phyloP scores from a whole-genome alignment of 768 basidiomycete genomes.

The Phlegmacium glaucopus region DNA sequence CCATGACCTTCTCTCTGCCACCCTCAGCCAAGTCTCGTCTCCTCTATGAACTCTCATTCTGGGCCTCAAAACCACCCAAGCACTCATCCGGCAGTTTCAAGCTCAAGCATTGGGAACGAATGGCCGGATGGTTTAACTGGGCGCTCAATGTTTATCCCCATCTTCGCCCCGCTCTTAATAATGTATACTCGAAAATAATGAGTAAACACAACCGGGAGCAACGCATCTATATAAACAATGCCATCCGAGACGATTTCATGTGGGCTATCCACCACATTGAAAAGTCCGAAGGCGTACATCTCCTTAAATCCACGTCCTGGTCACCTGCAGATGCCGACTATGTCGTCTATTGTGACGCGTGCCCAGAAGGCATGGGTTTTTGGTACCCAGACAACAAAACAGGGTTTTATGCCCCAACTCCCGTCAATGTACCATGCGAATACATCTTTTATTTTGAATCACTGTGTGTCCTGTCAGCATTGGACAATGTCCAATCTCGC shows the following conservation, averaged over 20 bases:
- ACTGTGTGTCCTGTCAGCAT: slow-evolving; percentile 14
- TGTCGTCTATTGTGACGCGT: slow-evolving; percentile 21
- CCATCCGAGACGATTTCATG: slow-evolving; percentile 15
- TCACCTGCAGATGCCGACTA: slow-evolving; percentile 1
- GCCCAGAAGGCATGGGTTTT: slow-evolving; percentile 15
- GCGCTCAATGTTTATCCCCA: slow-evolving; percentile 30
- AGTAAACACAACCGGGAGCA: background rate
- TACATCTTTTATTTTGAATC: slow-evolving; percentile 24
- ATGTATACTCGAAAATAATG: background rate
- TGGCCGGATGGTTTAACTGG: slow-evolving; percentile 34
- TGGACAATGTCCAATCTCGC: too few species aligned
- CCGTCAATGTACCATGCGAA: background rate
- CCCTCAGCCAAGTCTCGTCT: background rate
- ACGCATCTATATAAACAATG: slow-evolving; percentile 22
- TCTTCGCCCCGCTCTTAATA: slow-evolving; percentile 17
- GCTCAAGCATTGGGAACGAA: slow-evolving; percentile 19
- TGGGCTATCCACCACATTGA: slow-evolving; percentile 29
- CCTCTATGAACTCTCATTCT: background rate
- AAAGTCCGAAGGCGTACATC: slow-evolving; percentile 10
- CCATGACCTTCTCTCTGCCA: slow-evolving; percentile 23
- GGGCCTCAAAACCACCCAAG: background rate
- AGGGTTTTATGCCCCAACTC: slow-evolving; percentile 10
- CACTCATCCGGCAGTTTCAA: too few species aligned
- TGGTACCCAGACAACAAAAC: slow-evolving; percentile 14
- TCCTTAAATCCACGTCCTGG: slow-evolving; percentile 16